A percentile compares a stretch with the other conserved stretches of the same genome.
These are phyloP conservation scores for Carex parvula DNA, from an alignment of 176 grass and related monocot species.

Conservation along the genomic window DNA sequence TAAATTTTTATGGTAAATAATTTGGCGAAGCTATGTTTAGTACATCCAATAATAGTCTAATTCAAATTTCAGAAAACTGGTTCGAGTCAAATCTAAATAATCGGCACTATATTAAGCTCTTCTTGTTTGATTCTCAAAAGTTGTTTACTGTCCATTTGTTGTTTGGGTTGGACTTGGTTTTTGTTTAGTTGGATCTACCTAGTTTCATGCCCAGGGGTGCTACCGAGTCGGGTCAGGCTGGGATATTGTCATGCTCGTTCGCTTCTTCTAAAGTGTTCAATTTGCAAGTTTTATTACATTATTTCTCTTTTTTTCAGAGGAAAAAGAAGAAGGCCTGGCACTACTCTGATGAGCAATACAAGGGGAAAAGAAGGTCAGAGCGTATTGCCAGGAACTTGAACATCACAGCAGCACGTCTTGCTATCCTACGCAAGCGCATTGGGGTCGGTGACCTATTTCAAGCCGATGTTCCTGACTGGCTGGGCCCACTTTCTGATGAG, in stretches of 20 bases:
- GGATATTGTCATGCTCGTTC: background rate
- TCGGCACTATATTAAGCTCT: background rate
- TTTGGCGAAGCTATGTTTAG: background rate
- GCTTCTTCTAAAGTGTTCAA: background rate
- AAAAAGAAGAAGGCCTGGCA: conserved; percentile 39
- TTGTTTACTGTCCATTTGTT: background rate
- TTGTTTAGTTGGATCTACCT: background rate
- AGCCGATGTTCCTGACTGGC: conserved; percentile 71
- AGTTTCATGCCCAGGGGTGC: background rate
- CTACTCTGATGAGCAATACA: conserved; percentile 27
- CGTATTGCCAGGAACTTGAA: conserved; percentile 69
- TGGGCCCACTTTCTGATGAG: conserved; percentile 38
- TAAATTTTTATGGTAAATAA: background rate
- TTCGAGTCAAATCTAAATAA: background rate
- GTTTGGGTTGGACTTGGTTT: background rate
- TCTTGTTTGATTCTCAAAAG: background rate
- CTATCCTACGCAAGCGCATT: conserved; percentile 62
- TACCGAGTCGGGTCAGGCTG: background rate
- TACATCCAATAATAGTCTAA: background rate
- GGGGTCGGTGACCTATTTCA: conserved; percentile 71
- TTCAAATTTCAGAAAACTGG: background rate
- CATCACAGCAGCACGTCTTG: conserved; percentile 53
- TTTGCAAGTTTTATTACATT: conserved; percentile 9
- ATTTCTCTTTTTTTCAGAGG: conserved; percentile 48
- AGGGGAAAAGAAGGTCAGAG: conserved; percentile 81